These are phyloP conservation scores for Scenedesmus sp. DNA, from an alignment of 163 green algal species.

Conservation along the genomic window DNA sequence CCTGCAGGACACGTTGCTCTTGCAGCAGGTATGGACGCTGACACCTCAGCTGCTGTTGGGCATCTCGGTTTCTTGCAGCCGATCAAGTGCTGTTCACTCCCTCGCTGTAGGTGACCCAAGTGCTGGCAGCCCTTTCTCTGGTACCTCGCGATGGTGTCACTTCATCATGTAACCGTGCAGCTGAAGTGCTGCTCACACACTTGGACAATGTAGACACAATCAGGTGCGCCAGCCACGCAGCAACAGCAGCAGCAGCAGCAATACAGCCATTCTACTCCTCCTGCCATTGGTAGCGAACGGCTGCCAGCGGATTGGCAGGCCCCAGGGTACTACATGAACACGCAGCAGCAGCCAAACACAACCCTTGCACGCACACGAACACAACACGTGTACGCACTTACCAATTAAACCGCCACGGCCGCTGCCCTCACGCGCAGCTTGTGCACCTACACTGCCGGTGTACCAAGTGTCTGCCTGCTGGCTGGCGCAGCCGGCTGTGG, in stretches of 20 bases:
- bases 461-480: conserved; percentile 18
- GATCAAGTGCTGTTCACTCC: not conserved
- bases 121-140: conserved; percentile 8
- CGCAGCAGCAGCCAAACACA: not conserved
- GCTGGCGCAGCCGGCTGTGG: conserved; percentile 14
- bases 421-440: not conserved
- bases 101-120: not conserved
- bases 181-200: not conserved
- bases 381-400: too few relatives aligned
- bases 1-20: not conserved
- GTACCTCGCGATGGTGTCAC: not conserved
- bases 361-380: too few relatives aligned
- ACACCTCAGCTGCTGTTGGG: not conserved
- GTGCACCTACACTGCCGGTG: conserved; percentile 8
- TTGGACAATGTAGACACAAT: not conserved
- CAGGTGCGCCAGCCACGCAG: not conserved
- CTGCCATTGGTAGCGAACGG: too few relatives aligned
- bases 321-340: too few relatives aligned
- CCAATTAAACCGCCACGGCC: too few relatives aligned
- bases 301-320: not conserved
- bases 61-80: not conserved
- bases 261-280: not conserved
- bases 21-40: not conserved
- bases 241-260: not conserved
- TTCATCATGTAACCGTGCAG: not conserved